These are phyloP conservation scores for Noccaea bulbosa DNA, from an alignment of 345 rosid genomes.

Conservation along the genomic window DNA sequence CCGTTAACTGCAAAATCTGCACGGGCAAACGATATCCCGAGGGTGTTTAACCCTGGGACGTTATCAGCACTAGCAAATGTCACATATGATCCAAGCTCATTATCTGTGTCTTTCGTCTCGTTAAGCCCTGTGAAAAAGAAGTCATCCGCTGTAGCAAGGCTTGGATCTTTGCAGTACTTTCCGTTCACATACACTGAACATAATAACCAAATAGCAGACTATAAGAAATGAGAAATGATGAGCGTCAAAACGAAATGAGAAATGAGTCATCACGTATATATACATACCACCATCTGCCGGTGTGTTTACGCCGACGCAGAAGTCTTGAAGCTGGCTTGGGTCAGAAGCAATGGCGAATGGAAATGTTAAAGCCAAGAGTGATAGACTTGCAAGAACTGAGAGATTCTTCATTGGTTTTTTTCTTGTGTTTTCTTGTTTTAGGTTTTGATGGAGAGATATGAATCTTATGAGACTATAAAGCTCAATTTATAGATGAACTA, in stretches of 20 bases:
- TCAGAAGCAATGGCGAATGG: conserved; percentile 13
- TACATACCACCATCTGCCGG: conserved; percentile 6
- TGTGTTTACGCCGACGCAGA: conserved; percentile 3
- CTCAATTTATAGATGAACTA: too few species aligned
- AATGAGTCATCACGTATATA: neutral
- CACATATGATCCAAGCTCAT: neutral
- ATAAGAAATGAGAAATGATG: neutral
- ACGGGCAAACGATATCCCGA: conserved; percentile 30
- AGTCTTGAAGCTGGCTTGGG: conserved; percentile 15
- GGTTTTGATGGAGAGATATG: too few species aligned
- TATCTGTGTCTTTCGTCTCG: neutral
- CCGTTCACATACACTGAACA: conserved; percentile 37
- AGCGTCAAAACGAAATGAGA: neutral
- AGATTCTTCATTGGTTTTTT: conserved; percentile 7
- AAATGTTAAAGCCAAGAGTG: conserved; percentile 20
- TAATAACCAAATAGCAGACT: neutral
- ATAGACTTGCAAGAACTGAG: neutral
- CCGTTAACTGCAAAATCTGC: conserved; percentile 3
- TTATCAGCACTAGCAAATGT: conserved; percentile 1
- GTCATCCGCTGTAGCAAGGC: conserved; percentile 7
- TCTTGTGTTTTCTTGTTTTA: too few species aligned
- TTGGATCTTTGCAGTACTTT: conserved; percentile 34
- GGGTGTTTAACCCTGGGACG: conserved; percentile 24
- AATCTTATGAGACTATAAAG: too few species aligned
- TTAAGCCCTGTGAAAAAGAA: conserved; percentile 20